Conservation (phyloP, 345 rosid genomes). For the Gossypium herbaceum region DNA sequence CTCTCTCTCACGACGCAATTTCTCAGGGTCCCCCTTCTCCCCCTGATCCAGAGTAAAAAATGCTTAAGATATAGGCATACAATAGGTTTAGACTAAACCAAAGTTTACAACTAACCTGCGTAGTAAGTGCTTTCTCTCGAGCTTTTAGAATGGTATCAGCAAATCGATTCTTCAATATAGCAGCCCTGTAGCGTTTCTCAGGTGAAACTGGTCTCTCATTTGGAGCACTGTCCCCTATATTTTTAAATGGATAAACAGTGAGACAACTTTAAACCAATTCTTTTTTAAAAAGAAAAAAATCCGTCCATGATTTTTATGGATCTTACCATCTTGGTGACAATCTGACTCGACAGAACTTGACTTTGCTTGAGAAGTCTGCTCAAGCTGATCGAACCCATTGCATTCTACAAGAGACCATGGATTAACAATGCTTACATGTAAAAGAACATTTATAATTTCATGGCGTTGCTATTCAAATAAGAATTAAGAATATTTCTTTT, state of each 20-base stretch:
- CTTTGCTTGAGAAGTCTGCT: constrained; percentile 29
- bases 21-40: constrained; percentile 80
- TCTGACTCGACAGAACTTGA: constrained; percentile 53
- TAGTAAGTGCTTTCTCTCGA: constrained; percentile 66
- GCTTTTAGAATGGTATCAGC: constrained; percentile 95
- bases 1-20: constrained; percentile 73
- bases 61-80: not conserved
- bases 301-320: constrained; percentile 16
- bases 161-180: constrained; percentile 70
- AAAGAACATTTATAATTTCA: not conserved
- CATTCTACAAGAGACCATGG: constrained; percentile 42
- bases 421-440: not conserved
- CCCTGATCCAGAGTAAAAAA: constrained; percentile 37
- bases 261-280: constrained; percentile 25
- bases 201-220: constrained; percentile 67
- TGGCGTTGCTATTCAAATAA: constrained; percentile 5
- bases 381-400: constrained; percentile 48
- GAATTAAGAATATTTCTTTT: not conserved
- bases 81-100: not conserved
- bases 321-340: constrained; percentile 72
- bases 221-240: constrained; percentile 69
- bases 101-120: constrained; percentile 49
- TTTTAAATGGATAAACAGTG: constrained; percentile 32
- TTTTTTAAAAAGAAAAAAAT: constrained; percentile 17
- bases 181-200: constrained; percentile 78